phyloP scores from a whole-genome alignment of 2,329 filamentous ascomycete genomes.

The Stachybotrys chartarum region DNA sequence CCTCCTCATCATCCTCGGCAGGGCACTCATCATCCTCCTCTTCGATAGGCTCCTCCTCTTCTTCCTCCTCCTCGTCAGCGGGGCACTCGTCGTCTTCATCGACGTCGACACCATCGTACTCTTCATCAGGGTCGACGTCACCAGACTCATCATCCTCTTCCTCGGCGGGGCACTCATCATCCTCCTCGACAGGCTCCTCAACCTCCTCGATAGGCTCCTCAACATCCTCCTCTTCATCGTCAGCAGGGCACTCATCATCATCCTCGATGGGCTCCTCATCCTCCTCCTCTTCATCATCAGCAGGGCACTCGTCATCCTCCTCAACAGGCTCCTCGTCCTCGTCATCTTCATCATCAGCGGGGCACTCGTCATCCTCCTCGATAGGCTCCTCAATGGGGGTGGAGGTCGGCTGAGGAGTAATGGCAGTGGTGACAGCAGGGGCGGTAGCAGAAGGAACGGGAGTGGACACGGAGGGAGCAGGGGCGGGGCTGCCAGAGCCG shows the following conservation, averaged over 20 bases:
- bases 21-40: conserved; percentile 6
- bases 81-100: conserved; percentile 1
- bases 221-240: conserved; percentile 8
- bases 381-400: conserved; percentile 2
- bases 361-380: conserved; percentile 4
- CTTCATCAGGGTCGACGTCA: background rate
- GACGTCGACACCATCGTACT: background rate
- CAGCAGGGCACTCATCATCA: conserved; percentile 6
- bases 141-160: conserved; percentile 3
- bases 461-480: conserved; percentile 1
- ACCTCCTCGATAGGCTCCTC: conserved; percentile 3
- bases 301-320: conserved; percentile 6
- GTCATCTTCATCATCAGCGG: conserved; percentile 1
- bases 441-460: conserved; percentile 3
- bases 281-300: conserved; percentile 2
- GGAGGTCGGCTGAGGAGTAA: conserved; percentile 2
- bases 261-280: conserved; percentile 1
- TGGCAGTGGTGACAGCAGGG: background rate
- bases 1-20: conserved; percentile 6
- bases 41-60: conserved; percentile 1
- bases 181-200: conserved; percentile 3
- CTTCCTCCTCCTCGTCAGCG: conserved; percentile 7
- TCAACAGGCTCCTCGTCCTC: conserved; percentile 2
- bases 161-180: conserved; percentile 3
- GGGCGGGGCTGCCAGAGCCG: conserved; percentile 4